phyloP scores from a whole-genome alignment of 331 rosid species.

The Telfairia occidentalis region DNA sequence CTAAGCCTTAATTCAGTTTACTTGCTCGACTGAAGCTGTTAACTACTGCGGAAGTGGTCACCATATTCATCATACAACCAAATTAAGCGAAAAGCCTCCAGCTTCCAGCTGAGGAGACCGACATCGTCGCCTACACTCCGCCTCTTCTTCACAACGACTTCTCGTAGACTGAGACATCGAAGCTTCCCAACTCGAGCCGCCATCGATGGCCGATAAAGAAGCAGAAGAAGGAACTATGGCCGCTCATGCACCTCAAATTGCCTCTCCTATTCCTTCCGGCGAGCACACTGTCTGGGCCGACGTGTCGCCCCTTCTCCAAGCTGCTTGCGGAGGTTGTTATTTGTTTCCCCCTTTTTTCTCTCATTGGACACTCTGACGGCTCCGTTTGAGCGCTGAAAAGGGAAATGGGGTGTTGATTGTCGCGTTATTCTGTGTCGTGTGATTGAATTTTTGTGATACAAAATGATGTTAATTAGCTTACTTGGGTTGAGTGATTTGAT shows the following conservation, averaged over 20 bases:
- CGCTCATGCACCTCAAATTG: conserved; percentile 21
- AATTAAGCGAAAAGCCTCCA: background rate
- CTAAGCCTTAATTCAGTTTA: background rate
- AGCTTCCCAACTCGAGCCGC: background rate
- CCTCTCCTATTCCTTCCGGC: conserved; percentile 55
- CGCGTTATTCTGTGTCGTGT: background rate
- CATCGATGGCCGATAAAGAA: conserved; percentile 30
- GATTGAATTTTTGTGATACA: background rate
- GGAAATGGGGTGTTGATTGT: background rate
- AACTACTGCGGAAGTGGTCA: background rate
- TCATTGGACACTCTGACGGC: background rate
- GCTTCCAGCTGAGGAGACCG: background rate
- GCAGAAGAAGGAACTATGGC: conserved; percentile 23
- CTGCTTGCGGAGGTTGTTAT: conserved; percentile 61
- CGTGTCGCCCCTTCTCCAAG: conserved; percentile 65
- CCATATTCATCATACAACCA: background rate
- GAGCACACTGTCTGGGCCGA: conserved; percentile 81
- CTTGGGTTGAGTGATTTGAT: conserved; percentile 13
- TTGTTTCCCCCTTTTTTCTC: background rate
- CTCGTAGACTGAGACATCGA: background rate
- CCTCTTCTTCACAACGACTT: conserved; percentile 5
- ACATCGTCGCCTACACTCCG: background rate
- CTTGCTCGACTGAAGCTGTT: background rate
- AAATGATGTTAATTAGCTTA: background rate
- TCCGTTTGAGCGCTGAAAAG: conserved; percentile 12